Percentiles rank a stretch among this genome's conserved stretches.
Evolutionary conservation across 495 filamentous ascomycete species (phyloP).

Genomic region (Xylaria nigripes): DNA sequence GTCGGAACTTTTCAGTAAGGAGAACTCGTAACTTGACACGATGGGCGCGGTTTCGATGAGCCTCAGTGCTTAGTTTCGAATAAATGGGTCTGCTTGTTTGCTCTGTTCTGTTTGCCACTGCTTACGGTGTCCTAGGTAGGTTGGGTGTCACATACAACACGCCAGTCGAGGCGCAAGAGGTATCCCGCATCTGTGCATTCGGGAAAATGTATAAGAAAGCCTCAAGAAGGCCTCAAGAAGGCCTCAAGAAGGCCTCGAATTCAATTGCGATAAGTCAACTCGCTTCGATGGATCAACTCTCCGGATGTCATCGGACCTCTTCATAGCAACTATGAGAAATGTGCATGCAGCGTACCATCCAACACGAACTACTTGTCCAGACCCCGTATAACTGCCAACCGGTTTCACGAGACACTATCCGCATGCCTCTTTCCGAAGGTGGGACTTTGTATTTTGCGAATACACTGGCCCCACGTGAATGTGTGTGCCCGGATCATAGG

Average conservation of each 20-base stretch:
- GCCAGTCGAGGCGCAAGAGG: neutral
- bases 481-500: conserved; percentile 3
- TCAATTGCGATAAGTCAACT: neutral
- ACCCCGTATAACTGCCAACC: neutral
- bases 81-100: neutral
- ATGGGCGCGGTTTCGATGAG: too few relatives aligned
- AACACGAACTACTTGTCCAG: neutral
- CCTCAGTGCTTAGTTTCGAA: too few relatives aligned
- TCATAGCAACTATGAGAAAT: neutral
- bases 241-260: neutral
- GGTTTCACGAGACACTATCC: conserved; percentile 3
- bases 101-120: neutral
- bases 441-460: neutral
- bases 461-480: neutral
- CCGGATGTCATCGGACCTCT: neutral
- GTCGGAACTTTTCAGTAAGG: neutral
- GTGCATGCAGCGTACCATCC: neutral
- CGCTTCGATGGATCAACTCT: neutral
- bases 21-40: neutral
- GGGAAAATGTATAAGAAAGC: too few relatives aligned
- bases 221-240: neutral
- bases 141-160: too few relatives aligned
- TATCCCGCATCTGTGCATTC: neutral
- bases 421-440: conserved; percentile 2
- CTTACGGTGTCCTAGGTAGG: too few relatives aligned